phyloP scores from a whole-genome alignment of 2,329 filamentous ascomycete species.

The Diaporthe citrichinensis region DNA sequence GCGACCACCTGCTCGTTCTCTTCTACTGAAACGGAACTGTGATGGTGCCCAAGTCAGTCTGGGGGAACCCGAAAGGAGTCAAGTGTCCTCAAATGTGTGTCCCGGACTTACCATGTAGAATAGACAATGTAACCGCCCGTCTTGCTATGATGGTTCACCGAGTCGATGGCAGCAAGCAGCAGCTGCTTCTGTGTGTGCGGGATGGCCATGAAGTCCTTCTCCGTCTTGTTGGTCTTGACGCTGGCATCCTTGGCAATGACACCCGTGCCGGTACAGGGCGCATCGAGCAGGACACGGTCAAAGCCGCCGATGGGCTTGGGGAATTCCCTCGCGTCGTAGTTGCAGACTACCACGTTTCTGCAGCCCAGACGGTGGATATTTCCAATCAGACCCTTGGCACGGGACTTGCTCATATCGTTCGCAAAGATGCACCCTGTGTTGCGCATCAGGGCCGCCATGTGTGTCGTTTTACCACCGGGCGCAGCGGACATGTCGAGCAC shows the following conservation, averaged over 20 bases:
- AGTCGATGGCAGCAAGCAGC: constrained; percentile 93
- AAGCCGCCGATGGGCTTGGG: constrained; percentile 96
- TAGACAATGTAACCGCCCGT: constrained; percentile 97
- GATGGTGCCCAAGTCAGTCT: constrained; percentile 39
- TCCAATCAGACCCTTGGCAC: constrained; percentile 97
- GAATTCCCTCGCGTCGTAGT: constrained; percentile 95
- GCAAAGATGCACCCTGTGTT: constrained; percentile 97
- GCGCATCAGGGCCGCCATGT: constrained; percentile 97
- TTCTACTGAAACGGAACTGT: constrained; percentile 41
- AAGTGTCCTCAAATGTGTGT: constrained; percentile 42
- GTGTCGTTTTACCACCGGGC: constrained; percentile 95
- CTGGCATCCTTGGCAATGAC: constrained; percentile 97
- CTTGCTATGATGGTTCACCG: constrained; percentile 90
- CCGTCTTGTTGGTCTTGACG: constrained; percentile 98
- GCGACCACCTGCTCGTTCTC: constrained; percentile 91
- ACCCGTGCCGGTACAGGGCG: constrained; percentile 95
- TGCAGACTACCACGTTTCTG: constrained; percentile 94
- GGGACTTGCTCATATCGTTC: constrained; percentile 94
- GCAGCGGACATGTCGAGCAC: constrained; percentile 95
- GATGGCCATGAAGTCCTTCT: constrained; percentile 92
- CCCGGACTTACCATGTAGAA: constrained; percentile 90
- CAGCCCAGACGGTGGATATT: constrained; percentile 96
- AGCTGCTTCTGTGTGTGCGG: constrained; percentile 97
- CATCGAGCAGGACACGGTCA: constrained; percentile 93
- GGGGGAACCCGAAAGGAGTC: not conserved